Conservation (phyloP, 1,139 yeast species). For the Nakaseomyces bracarensis region DNA sequence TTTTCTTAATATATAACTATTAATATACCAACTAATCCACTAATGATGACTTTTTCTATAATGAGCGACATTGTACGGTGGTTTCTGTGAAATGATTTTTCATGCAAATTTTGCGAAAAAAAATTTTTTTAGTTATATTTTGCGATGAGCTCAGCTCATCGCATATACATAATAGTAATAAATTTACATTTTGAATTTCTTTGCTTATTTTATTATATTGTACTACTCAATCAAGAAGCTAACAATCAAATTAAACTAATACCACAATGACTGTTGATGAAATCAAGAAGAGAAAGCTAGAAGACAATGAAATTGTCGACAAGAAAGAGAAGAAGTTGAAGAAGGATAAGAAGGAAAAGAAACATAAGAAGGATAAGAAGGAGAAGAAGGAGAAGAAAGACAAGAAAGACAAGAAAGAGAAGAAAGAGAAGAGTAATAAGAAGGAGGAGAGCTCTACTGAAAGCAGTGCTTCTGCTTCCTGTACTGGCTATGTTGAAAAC, state of each 20-base stretch:
- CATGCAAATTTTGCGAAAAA: not conserved
- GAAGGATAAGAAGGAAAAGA: conserved; percentile 38
- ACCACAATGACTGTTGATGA: conserved; percentile 39
- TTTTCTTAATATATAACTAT: no score
- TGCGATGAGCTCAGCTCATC: conserved; percentile 7
- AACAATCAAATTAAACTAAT: not conserved
- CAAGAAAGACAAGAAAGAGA: conserved; percentile 25
- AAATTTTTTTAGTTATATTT: not conserved
- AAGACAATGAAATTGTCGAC: conserved; percentile 27
- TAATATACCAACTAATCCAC: no score
- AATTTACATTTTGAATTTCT: no score
- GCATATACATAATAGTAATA: not conserved
- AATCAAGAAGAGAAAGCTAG: conserved; percentile 33
- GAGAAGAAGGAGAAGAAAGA: conserved; percentile 29
- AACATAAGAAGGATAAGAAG: conserved; percentile 37
- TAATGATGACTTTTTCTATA: no score
- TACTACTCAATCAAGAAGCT: not conserved
- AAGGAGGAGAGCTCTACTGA: conserved; percentile 12
- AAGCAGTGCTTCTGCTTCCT: not conserved
- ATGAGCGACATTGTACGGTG: not conserved
- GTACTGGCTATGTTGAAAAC: conserved; percentile 21
- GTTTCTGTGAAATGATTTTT: not conserved
- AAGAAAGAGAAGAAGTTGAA: conserved; percentile 30
- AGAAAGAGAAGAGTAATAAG: conserved; percentile 16
- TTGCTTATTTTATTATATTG: no score